Evolutionary conservation across 2,329 filamentous ascomycete genomes (phyloP).

Genomic region (Colletotrichum tamarilloi): DNA sequence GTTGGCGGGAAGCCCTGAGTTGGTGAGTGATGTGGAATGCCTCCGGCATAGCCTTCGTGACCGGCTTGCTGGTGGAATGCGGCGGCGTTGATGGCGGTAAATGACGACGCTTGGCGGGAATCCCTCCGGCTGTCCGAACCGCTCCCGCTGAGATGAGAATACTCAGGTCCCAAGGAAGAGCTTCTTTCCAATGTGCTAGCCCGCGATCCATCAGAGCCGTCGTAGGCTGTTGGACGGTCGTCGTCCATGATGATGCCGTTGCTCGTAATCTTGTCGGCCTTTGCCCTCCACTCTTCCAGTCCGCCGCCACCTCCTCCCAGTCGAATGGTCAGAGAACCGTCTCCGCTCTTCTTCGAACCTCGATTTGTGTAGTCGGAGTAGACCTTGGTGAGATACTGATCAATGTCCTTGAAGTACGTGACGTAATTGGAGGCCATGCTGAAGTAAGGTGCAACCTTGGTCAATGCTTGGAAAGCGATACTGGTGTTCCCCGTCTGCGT

Average conservation of each 20-base stretch:
- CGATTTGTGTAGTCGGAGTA: conserved; percentile 52
- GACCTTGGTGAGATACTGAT: conserved; percentile 59
- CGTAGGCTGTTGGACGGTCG: conserved; percentile 39
- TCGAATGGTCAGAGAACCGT: conserved; percentile 52
- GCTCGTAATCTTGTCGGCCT: conserved; percentile 53
- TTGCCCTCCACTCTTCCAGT: conserved; percentile 64
- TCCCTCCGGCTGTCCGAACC: conserved; percentile 33
- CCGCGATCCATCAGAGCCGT: conserved; percentile 41
- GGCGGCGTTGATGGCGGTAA: conserved; percentile 52
- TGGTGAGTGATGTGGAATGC: conserved; percentile 22
- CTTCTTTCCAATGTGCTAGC: conserved; percentile 45
- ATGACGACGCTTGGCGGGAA: conserved; percentile 44
- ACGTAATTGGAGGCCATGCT: conserved; percentile 69
- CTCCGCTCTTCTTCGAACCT: conserved; percentile 43
- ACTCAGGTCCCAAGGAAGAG: conserved; percentile 43
- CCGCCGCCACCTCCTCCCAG: conserved; percentile 60
- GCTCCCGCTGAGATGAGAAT: conserved; percentile 20
- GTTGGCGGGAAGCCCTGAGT: conserved; percentile 7
- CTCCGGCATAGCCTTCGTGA: conserved; percentile 8
- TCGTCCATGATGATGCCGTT: conserved; percentile 54
- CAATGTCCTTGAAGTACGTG: conserved; percentile 63
- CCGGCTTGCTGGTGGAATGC: neutral
- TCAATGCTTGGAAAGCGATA: conserved; percentile 61
- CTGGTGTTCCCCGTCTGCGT: conserved; percentile 55
- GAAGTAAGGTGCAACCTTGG: conserved; percentile 61